A percentile compares a stretch with the other conserved stretches of the same genome.
Conservation (phyloP, 345 rosid genomes). For the Rhizophora apiculata region DNA sequence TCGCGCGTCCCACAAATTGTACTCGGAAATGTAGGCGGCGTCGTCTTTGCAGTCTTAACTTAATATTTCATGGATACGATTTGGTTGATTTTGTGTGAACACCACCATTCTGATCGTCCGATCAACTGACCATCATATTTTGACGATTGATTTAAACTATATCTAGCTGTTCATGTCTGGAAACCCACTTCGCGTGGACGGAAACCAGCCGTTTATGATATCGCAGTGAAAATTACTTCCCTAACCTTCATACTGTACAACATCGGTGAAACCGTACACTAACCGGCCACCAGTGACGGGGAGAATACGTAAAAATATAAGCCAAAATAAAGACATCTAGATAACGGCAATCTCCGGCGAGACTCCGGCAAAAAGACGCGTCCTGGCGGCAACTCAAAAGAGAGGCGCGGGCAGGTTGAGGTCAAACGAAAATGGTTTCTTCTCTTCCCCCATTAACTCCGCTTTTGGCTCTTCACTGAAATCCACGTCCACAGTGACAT, state of each 20-base stretch:
- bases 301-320: neutral
- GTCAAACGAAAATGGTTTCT: slow-evolving; percentile 12
- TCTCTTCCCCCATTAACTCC: neutral
- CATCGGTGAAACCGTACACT: neutral
- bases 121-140: too few species aligned
- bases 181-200: too few species aligned
- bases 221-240: neutral
- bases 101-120: too few species aligned
- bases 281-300: neutral
- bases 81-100: too few species aligned
- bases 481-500: slow-evolving; percentile 4
- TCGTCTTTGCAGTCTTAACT: too few species aligned
- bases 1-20: too few species aligned
- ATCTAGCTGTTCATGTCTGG: too few species aligned
- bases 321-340: neutral
- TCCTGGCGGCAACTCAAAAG: neutral
- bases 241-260: neutral
- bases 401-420: slow-evolving; percentile 21
- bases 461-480: neutral
- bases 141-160: too few species aligned
- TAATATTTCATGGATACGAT: too few species aligned
- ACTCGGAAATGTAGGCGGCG: too few species aligned
- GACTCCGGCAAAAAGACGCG: too few species aligned
- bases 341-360: neutral
- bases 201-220: too few species aligned